Percentiles rank a stretch among this genome's conserved stretches.
Evolutionary conservation across 225 moss, liverwort and hornwort species (phyloP).

Genomic region (Marchantia paleacea): DNA sequence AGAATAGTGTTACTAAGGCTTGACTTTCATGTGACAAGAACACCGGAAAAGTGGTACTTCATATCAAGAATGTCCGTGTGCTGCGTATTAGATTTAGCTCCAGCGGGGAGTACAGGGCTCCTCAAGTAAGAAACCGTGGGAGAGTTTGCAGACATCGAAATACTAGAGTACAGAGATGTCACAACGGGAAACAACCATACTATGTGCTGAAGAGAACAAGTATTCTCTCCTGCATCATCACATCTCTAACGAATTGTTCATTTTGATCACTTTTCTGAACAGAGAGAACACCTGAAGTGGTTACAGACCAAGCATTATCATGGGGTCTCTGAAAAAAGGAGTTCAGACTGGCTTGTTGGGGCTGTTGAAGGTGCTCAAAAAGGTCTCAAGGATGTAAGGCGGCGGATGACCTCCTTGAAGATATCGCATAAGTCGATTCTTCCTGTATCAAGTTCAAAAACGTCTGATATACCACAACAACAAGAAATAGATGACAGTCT

Average conservation of each 20-base stretch:
- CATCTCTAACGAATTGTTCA: not conserved
- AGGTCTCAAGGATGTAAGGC: slow-evolving; percentile 48
- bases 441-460: slow-evolving; percentile 27
- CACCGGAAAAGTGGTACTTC: too few species aligned
- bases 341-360: slow-evolving; percentile 77
- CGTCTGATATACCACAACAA: not conserved
- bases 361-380: slow-evolving; percentile 72
- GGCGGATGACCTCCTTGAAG: slow-evolving; percentile 47
- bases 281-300: slow-evolving; percentile 74
- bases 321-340: slow-evolving; percentile 48
- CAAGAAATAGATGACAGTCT: not conserved
- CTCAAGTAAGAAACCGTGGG: too few species aligned
- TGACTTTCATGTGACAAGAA: too few species aligned
- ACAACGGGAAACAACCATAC: too few species aligned
- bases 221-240: too few species aligned
- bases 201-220: too few species aligned
- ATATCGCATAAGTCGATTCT: slow-evolving; percentile 35
- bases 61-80: too few species aligned
- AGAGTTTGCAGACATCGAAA: too few species aligned
- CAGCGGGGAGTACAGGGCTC: too few species aligned
- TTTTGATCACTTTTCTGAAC: slow-evolving; percentile 2
- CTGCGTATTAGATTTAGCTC: too few species aligned
- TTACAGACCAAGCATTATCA: slow-evolving; percentile 59
- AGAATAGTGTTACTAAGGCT: too few species aligned
- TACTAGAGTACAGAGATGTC: too few species aligned